These are phyloP conservation scores for Monascus ruber DNA, from an alignment of 2,329 filamentous ascomycete genomes.

Conservation along the genomic window DNA sequence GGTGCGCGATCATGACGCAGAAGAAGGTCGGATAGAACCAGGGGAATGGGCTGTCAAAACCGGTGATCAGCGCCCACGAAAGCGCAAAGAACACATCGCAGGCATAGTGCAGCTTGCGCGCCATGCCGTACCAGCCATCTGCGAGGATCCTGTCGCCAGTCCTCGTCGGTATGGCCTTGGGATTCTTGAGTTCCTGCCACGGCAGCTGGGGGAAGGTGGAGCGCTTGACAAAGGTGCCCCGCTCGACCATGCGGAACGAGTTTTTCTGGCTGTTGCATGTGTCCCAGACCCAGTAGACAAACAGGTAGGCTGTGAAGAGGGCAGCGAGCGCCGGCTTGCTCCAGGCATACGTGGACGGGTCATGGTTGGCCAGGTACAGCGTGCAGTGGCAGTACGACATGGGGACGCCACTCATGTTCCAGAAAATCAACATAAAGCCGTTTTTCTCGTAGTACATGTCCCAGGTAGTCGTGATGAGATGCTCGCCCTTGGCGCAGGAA, in stretches of 20 bases:
- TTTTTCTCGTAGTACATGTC: constrained; percentile 96
- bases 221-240: constrained; percentile 54
- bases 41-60: constrained; percentile 68
- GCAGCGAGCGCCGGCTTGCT: constrained; percentile 52
- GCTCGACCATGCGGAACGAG: constrained; percentile 68
- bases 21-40: constrained; percentile 56
- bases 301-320: constrained; percentile 60
- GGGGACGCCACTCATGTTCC: constrained; percentile 86
- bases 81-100: constrained; percentile 69
- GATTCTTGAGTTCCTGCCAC: constrained; percentile 71
- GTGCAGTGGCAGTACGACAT: constrained; percentile 89
- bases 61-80: constrained; percentile 66
- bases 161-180: constrained; percentile 60
- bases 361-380: constrained; percentile 72
- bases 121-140: constrained; percentile 74
- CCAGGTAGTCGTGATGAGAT: constrained; percentile 80
- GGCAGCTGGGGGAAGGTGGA: constrained; percentile 78
- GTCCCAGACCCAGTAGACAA: constrained; percentile 85
- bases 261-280: constrained; percentile 89
- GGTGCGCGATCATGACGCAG: too few species aligned
- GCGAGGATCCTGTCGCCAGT: constrained; percentile 65
- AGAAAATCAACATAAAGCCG: constrained; percentile 96
- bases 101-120: constrained; percentile 69
- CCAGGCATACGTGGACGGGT: constrained; percentile 65
- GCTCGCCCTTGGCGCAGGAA: constrained; percentile 82